Base-by-base conservation (phyloP, 495 filamentous ascomycete genomes). In the Penicillium pancosmium region DNA sequence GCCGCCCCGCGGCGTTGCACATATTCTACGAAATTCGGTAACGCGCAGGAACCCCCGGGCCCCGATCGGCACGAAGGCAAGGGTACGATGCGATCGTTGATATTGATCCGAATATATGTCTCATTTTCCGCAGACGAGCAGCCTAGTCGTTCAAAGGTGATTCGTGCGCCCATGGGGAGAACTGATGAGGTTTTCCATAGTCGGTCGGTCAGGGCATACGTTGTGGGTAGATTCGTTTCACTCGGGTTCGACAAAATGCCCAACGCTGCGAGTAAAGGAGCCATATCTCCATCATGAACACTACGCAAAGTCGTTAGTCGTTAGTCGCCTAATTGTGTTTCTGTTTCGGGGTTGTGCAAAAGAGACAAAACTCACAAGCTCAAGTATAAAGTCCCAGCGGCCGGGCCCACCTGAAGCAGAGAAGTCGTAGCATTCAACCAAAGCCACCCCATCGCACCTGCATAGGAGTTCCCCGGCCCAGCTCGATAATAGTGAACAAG, bases 241-340 rank as follows among this genome's bases (percentile, higher is more conserved):
- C 71, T 61, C 4, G 64, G 59, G 49, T 78, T 76, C n/a, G 69
- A 65, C 51, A 87, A 75, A 25, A 86, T 69, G 47, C 82, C 79
- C 21, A 86, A 70, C 10, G 82, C 78, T 11, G 83, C 70, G 16
- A 86, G 66, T 66, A 86, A 79, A 2, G 82, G 81, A 8, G 82
- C 72, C 34, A 86, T 82, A 55, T 86, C 84, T 34, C 81, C 82
- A 60, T 86, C 84, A 60, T 87, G 84, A 5, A 82, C 83, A 65
- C 82, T 84, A 56, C 27, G 8, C 8, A 6, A 31, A 62, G 27
- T 52, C 46, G 46, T 23, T 23, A 62, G 27, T 52, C 46, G 46
- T 23, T 23, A 46, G 43, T 13, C 15, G 36, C 9, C 36, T 40
- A 40, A 5, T 13, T 40, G 6, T 40, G 5, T 6, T 40, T 13